Base-by-base conservation (phyloP, 169 alveolate genomes). In the Eimeria necatrix region DNA sequence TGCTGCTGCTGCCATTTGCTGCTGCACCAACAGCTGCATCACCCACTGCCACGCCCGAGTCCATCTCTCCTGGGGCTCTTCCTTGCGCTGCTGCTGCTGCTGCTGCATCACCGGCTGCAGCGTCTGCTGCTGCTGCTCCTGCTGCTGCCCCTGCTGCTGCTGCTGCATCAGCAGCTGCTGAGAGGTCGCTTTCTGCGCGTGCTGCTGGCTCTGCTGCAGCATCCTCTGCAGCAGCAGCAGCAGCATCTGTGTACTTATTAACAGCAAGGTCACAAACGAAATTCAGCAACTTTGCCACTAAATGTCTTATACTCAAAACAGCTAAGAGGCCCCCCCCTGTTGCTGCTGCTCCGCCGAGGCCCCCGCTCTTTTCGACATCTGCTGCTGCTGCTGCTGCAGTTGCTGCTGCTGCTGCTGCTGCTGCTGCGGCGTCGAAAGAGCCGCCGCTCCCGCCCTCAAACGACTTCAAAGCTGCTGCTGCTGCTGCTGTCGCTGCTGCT, bases 191-290 rank as follows among this genome's bases (percentile, higher is more conserved):
- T 7, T 46, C 64, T 12, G 64, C n/a, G 16, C 3, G 4, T 95
- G 95, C 92, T 93, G 95, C 94, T 96, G 97, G 78, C 94, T 93
- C 87, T 32, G 74, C 80, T 14, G 78, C 74, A 22, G 41, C 81
- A 26, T 24, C 94, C 14, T 48, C 85, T n/a, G 94, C 95, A 5
- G 76, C 64, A 10, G 95, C 95, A 53, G 91, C 95, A 10, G 56
- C 68, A 4, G 95, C 95, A 4, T 52, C 95, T 7, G 91, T 80
- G n/a, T 74, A 83, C 51, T 91, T 73, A 10, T 59, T 91, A 22
- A 91, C 95, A 3, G 91, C 95, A 46, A 91, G 59, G 16, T 91
- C 95, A 20, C 84, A 48, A 6, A 91, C 95, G 52, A 73, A 91
- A 52, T 83, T 91, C 16, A 91, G 51, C 46, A 91, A 64, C 89